Evolutionary conservation across 2,329 filamentous ascomycete genomes (phyloP).

Genomic region (Cercospora zeae-maydis): DNA sequence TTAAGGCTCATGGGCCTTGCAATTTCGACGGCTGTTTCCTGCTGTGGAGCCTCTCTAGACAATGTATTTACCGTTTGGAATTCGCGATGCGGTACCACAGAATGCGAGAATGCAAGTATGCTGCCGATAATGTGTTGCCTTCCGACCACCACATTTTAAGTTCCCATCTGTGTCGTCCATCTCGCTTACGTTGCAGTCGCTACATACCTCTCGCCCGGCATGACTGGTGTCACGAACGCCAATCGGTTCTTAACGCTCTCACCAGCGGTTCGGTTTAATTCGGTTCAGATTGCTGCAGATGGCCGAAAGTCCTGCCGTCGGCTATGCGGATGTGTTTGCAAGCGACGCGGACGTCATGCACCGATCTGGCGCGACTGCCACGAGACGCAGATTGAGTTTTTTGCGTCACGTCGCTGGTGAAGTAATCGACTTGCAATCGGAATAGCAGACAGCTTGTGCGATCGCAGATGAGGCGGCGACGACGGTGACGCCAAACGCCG

Average conservation of each 20-base stretch:
- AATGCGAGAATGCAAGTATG: background rate
- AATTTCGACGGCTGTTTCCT: background rate
- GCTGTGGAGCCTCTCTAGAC: background rate
- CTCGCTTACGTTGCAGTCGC: background rate
- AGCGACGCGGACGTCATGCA: background rate
- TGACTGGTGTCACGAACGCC: background rate
- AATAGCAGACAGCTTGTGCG: background rate
- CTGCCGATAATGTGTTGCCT: background rate
- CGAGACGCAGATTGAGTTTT: background rate
- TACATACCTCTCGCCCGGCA: background rate
- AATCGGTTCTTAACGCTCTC: background rate
- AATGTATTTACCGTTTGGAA: background rate
- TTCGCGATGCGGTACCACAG: background rate
- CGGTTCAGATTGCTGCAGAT: background rate
- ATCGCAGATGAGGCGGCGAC: background rate
- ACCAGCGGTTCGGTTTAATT: background rate
- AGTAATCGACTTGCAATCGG: background rate
- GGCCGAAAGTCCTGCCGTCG: constrained; percentile 1
- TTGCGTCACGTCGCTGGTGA: background rate
- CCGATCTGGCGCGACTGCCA: background rate
- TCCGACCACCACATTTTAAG: background rate
- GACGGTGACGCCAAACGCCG: background rate
- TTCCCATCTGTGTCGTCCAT: background rate
- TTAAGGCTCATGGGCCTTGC: background rate
- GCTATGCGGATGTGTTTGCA: background rate